Base-by-base conservation (phyloP, 768 basidiomycete species). In the Rhodocollybia butyracea region DNA sequence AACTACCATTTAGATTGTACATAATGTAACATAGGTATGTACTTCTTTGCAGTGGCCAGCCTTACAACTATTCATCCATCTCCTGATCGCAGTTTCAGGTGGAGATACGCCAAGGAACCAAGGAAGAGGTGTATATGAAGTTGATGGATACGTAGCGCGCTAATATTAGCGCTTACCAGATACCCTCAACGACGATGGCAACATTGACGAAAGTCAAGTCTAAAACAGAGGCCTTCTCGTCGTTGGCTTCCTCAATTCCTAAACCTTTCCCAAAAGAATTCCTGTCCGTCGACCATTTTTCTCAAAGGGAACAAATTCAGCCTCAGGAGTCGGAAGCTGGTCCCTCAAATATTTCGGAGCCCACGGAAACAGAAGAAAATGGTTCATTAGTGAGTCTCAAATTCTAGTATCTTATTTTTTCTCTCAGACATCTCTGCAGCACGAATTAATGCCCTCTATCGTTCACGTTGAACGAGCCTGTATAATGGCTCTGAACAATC, bases 391-490 rank as follows among this genome's bases (percentile, higher is more conserved):
- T 54, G 41, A 34, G 41, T 22, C 31, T 10, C 4, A 22, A n/a
- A 34, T 3, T 40, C 13, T 13, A 22, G 11, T 31, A 29, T 12
- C 29, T 38, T 17, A 10, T 54, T 13, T 34, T 17, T 15, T 15
- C n/a, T 27, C 8, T 3, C n/a, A 12, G 39, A 48, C 47, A 40
- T 46, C 2, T 6, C 29, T 60, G 36, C 64, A 87, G 82, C 76
- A 75, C 58, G 83, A 88, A 59, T 71, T 90, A 32, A 72, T 86
- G 61, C 82, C 86, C 8, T 91, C 89, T n/a, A 85, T 93, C 59
- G 73, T 78, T 13, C 77, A 80, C 54, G 88, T 92, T 30, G 85
- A 90, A 61, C 79, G 77, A 56, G 88, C 88, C 17, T 91, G 88
- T 65, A 63, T 92, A 24, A 84, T 84, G 74, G 88, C 87, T 2